These are phyloP conservation scores for Cercophora samala DNA, from an alignment of 495 filamentous ascomycete species.

Conservation along the genomic window DNA sequence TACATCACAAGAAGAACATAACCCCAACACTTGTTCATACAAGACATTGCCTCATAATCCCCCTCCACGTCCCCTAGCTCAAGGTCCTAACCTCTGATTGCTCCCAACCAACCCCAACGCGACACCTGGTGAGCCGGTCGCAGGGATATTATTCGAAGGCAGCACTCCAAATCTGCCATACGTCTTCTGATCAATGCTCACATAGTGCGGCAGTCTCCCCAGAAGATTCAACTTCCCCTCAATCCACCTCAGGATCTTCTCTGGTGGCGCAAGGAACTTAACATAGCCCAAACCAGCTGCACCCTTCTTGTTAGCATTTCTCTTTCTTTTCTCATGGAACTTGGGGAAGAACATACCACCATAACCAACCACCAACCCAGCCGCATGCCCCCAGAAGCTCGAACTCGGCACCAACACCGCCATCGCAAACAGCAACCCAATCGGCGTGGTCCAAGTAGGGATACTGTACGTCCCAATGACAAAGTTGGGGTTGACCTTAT, in stretches of 20 bases:
- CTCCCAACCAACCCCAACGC: slow-evolving; percentile 58
- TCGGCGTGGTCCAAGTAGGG: slow-evolving; percentile 88
- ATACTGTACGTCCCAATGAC: slow-evolving; percentile 69
- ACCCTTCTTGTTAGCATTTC: slow-evolving; percentile 12
- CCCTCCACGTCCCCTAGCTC: background rate
- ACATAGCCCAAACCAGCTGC: slow-evolving; percentile 79
- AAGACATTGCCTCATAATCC: background rate
- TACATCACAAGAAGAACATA: slow-evolving; percentile 2
- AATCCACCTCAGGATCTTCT: slow-evolving; percentile 74
- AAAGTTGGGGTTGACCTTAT: slow-evolving; percentile 68
- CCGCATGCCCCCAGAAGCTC: slow-evolving; percentile 82
- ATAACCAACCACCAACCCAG: slow-evolving; percentile 78
- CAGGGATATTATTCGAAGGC: slow-evolving; percentile 50
- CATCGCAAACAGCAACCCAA: slow-evolving; percentile 65
- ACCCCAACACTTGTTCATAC: slow-evolving; percentile 2
- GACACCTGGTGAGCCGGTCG: slow-evolving; percentile 32
- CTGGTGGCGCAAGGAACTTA: slow-evolving; percentile 78
- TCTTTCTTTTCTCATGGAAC: background rate
- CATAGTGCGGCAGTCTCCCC: slow-evolving; percentile 78
- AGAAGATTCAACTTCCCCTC: slow-evolving; percentile 82
- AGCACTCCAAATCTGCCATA: slow-evolving; percentile 90
- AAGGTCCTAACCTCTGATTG: slow-evolving; percentile 65
- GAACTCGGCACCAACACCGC: slow-evolving; percentile 74
- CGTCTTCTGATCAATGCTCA: slow-evolving; percentile 93
- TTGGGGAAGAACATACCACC: slow-evolving; percentile 57